Evolutionary conservation across 129 eudicot genomes (phyloP), one percentile per base, ranked within the genome.

Genomic region (Calendula officinalis): DNA sequence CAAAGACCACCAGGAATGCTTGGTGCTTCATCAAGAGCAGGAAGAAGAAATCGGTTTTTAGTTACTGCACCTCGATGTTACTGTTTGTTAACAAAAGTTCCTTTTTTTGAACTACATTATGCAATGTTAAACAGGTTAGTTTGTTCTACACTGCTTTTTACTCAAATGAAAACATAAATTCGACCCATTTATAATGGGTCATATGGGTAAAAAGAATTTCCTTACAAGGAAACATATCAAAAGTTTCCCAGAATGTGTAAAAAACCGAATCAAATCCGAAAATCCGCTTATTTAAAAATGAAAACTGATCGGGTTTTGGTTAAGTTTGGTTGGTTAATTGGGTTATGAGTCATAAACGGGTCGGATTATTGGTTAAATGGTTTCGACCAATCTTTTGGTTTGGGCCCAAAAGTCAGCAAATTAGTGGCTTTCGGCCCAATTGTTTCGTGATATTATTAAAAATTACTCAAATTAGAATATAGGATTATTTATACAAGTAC

Each of bases 51-150:
- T 72, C 82, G 84, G 57, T 86, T 80, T 82, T 68, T 94, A 76
- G 84, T 78, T 64, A 76, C 97, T 56, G 97, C 99, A 40, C 95
- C 97, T 75, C 95, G 97, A 45, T 94, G 99, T 78, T 94, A 88
- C 41, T 94, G 99, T 60, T 49, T 94, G 16, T 69, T 94, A 58
- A 88, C 99, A 48, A 80, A 86, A 75, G 90, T 89, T 67, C 99
- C 99, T 9, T 89, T 94, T 67, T 94, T 94, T 64, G 88, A 83
- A 70, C 70, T 94, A 69, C 99, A 94, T 68, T 94, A 79, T 72
- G 90, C 82, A 81, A 83, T 86, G 84, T 56, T 94, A 55, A 86
- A 94, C 75, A 89, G 97, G 99, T 44, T 56, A 66, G 73, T 41
- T 22, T 0, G 30, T 22, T 79, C 62, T 42, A 64, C 59, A 49